phyloP scores from a whole-genome alignment of 352 stramenopile genomes.

The Peronospora destructor region DNA sequence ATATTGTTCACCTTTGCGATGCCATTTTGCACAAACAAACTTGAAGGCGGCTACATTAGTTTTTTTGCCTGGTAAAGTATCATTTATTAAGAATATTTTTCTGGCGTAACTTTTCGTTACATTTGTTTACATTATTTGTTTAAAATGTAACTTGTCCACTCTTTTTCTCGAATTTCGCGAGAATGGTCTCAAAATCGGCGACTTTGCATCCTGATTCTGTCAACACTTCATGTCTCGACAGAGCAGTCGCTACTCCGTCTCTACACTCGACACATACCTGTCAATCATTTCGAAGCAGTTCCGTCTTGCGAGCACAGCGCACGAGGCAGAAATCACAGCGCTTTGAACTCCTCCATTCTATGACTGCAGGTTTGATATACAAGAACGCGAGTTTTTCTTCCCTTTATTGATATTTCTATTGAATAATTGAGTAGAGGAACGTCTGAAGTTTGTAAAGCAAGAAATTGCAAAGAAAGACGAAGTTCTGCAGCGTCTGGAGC shows the following conservation, averaged over 20 bases:
- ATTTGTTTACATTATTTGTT: no score
- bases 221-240: no score
- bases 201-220: no score
- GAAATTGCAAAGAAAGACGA: constrained; percentile 35
- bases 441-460: constrained; percentile 36
- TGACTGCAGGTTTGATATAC: constrained; percentile 37
- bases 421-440: constrained; percentile 36
- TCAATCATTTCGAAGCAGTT: constrained; percentile 4
- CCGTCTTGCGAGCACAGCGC: constrained; percentile 19
- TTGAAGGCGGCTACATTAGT: no score
- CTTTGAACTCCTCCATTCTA: constrained; percentile 46
- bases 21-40: no score
- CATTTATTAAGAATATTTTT: no score
- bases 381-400: neutral
- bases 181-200: no score
- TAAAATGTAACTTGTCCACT: no score
- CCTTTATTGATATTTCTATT: neutral
- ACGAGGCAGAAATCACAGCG: constrained; percentile 48
- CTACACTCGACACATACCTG: neutral
- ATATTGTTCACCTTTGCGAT: no score
- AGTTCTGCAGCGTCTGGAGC: constrained; percentile 27
- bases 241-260: neutral
- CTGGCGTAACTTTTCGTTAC: no score
- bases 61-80: no score
- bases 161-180: no score